phyloP scores from a whole-genome alignment of 2,329 filamentous ascomycete species.

The Curvularia lunata region DNA sequence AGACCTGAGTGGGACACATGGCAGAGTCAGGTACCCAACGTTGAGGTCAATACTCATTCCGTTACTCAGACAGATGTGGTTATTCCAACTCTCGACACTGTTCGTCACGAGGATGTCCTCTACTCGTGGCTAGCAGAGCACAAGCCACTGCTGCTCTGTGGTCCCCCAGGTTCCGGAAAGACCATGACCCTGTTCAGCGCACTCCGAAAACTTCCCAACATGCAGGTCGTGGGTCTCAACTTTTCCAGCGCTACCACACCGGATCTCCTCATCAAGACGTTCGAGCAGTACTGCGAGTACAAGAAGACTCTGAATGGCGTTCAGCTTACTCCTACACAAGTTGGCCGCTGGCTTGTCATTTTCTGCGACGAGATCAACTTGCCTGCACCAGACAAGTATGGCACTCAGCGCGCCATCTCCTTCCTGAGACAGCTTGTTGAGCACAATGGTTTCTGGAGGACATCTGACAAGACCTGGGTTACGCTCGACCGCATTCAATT shows the following conservation, averaged over 20 bases:
- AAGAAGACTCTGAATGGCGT: slow-evolving; percentile 98
- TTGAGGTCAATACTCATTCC: slow-evolving; percentile 98
- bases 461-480: slow-evolving; percentile 96
- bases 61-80: slow-evolving; percentile 98
- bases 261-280: slow-evolving; percentile 97
- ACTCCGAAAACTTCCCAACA: slow-evolving; percentile 93
- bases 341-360: slow-evolving; percentile 95
- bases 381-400: slow-evolving; percentile 96
- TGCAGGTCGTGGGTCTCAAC: slow-evolving; percentile 99
- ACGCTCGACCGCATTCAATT: slow-evolving; percentile 98
- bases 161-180: slow-evolving; percentile 97
- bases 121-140: slow-evolving; percentile 99
- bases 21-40: slow-evolving; percentile 91
- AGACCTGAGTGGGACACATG: slow-evolving; percentile 88
- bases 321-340: slow-evolving; percentile 92
- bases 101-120: slow-evolving; percentile 97
- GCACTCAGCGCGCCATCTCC: slow-evolving; percentile 94
- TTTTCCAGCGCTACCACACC: slow-evolving; percentile 99
- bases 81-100: slow-evolving; percentile 95
- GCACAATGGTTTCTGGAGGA: slow-evolving; percentile 99
- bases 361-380: slow-evolving; percentile 99
- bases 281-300: slow-evolving; percentile 99
- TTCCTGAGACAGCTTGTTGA: slow-evolving; percentile 97
- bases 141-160: slow-evolving; percentile 94
- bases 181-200: slow-evolving; percentile 99